phyloP scores from a whole-genome alignment of 345 rosid genomes.

The Corchorus capsularis region DNA sequence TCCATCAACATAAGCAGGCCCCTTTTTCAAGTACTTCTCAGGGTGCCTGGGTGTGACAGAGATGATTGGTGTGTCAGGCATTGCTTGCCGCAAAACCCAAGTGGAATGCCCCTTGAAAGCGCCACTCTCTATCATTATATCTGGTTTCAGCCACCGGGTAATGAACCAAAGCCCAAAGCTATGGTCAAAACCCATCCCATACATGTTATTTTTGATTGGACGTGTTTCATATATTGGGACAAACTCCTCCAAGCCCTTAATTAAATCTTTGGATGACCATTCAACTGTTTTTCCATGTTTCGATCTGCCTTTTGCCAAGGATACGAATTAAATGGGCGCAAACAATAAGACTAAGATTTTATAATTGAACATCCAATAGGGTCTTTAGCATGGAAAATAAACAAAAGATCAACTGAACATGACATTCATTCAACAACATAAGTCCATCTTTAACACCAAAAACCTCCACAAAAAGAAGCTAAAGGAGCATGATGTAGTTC shows the following conservation, averaged over 20 bases:
- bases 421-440: neutral
- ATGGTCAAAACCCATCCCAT: slow-evolving; percentile 99
- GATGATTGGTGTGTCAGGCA: slow-evolving; percentile 80
- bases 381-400: neutral
- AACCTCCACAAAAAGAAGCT: slow-evolving; percentile 5
- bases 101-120: slow-evolving; percentile 99
- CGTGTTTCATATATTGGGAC: slow-evolving; percentile 91
- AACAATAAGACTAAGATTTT: slow-evolving; percentile 27
- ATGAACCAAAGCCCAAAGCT: slow-evolving; percentile 99
- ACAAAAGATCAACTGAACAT: neutral
- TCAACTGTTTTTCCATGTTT: slow-evolving; percentile 92
- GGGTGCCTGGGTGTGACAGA: slow-evolving; percentile 94
- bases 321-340: slow-evolving; percentile 49
- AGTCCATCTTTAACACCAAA: neutral
- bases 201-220: slow-evolving; percentile 88
- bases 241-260: slow-evolving; percentile 90
- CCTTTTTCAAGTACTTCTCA: slow-evolving; percentile 84
- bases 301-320: slow-evolving; percentile 99
- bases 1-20: slow-evolving; percentile 94
- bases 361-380: neutral
- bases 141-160: slow-evolving; percentile 86
- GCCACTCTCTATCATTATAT: slow-evolving; percentile 96
- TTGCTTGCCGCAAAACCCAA: slow-evolving; percentile 98
- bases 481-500: neutral
- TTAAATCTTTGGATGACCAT: slow-evolving; percentile 94